Base-by-base conservation (phyloP, 2,329 filamentous ascomycete species). In the Neocucurbitaria cava region DNA sequence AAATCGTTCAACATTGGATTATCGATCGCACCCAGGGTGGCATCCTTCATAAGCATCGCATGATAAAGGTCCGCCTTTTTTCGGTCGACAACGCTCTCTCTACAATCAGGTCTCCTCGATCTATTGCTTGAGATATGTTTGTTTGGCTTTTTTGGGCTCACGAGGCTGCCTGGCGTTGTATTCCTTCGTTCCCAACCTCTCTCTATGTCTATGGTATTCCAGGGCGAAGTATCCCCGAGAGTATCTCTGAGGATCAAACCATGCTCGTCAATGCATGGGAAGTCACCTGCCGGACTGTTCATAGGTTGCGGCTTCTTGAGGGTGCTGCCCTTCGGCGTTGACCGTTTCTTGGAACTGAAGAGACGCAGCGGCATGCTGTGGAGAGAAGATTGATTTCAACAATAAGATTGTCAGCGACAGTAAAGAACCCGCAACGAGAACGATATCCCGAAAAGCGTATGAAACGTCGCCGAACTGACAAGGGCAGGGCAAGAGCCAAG, bases 281-380 rank as follows among this genome's bases (percentile, higher is more conserved):
- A 35, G 3, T 17, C 15, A 35, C 3, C 23, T 15, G 30, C n/a
- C 3, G 11, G 17, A 30, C 5, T 31, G 7, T 36, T 18, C 5
- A 5, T 9, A 3, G 9, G 30, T 7, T 46, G 40, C 15, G 43
- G 1, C 23, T 47, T 54, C 20, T 52, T 59, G 40, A 56, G 46
- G n/a, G 41, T 54, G 3, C 46, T 51, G 10, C 35, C 33, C 7
- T 47, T 59, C 2, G 28, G 6, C 11, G 20, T 21, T 4, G 18
- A 15, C 9, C 18, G 15, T 3, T 35, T 30, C 21, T 35, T 54
- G 2, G 26, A 43, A 23, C 33, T 59, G 40, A 51, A 28, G 11
- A 41, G 13, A 13, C 20, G 10, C 6, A 40, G 20, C 11, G 41
- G n/a, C 48, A 51, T 46, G 9, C 7, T 30, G 10, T 8, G 15